A percentile compares a stretch with the other conserved stretches of the same genome.
Conservation (phyloP, 2,329 filamentous ascomycete genomes). For the Xylaria sp. region DNA sequence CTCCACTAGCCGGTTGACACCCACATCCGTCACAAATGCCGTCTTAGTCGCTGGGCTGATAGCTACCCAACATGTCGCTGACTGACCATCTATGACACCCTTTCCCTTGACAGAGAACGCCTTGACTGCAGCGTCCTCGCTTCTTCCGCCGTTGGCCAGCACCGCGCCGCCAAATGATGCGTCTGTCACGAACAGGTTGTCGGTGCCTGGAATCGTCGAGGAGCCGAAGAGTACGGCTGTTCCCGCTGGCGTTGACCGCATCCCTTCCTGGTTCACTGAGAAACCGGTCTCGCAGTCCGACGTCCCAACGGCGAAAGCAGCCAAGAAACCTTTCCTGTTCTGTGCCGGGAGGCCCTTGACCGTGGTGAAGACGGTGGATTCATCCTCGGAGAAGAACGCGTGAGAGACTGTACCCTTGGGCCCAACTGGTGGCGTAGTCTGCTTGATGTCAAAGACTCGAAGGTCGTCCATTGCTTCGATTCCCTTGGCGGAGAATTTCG, state of each 20-base stretch:
- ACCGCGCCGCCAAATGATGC: conserved; percentile 67
- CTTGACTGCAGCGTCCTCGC: neutral
- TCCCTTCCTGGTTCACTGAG: conserved; percentile 45
- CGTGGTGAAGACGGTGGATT: conserved; percentile 62
- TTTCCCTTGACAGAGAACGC: conserved; percentile 50
- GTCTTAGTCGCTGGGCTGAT: conserved; percentile 56
- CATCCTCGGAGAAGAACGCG: conserved; percentile 67
- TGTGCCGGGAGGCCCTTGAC: conserved; percentile 68
- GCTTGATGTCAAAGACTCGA: conserved; percentile 60
- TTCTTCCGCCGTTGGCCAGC: conserved; percentile 48
- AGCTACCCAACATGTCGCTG: conserved; percentile 68
- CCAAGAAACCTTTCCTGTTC: conserved; percentile 68
- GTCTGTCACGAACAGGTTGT: conserved; percentile 65
- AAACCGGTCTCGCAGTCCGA: conserved; percentile 24
- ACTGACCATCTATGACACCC: conserved; percentile 61
- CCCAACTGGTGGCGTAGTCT: conserved; percentile 68
- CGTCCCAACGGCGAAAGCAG: conserved; percentile 58
- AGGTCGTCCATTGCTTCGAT: conserved; percentile 58
- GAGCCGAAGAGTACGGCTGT: conserved; percentile 69
- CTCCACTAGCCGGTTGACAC: conserved; percentile 64
- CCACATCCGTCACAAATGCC: conserved; percentile 70
- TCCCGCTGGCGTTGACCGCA: conserved; percentile 59
- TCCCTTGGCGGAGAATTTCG: conserved; percentile 47
- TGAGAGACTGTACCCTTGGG: conserved; percentile 70
- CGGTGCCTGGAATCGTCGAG: conserved; percentile 54